Evolutionary conservation across 352 stramenopile species (phyloP), one percentile per base, ranked within the genome.

Genomic region (Thalassiosira pacifica): DNA sequence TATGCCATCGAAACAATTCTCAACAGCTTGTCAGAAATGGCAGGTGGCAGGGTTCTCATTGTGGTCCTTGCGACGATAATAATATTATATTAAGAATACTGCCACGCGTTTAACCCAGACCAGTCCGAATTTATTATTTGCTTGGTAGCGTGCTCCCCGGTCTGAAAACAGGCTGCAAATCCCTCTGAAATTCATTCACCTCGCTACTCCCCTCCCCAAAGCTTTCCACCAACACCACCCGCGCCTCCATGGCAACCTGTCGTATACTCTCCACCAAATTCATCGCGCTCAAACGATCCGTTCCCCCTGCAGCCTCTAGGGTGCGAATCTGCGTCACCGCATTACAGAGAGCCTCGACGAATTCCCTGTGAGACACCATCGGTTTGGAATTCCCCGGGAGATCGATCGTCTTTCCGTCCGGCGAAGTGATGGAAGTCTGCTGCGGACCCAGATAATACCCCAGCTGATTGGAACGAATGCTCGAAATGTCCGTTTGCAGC

Each of bases 401-500:
- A 53, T 90, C 55, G 48, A 95, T 84, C 37, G 88, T 81, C 55
- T 90, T 90, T 8, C 90, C 90, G 76, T 93, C 88, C 0, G 91
- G 90, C 24, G 83, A 86, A 10, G 67, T 91, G 59, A 95, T 93
- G 8, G 74, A 82, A n/a, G 90, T 93, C 4, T 32, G 63, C 68
- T 91, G 83, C 13, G 91, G 89, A 57, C 79, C 89, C 10, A 95
- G 67, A 61, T 94, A 95, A 68, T 95, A 79, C 16, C 88, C 48
- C 0, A 94, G 75, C 64, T 93, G 87, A 83, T 95, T 95, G 8
- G 63, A 40, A 6, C 91, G 90, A 84, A 95, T 95, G 5, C 81
- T 89, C 22, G 79, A 68, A 32, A 88, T 75, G 52, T 93, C 88
- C 9, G 90, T 94, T 16, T 90, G 78, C 24, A 95, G 69, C 1